These are phyloP conservation scores for Alternaria solani DNA, from an alignment of 2,329 filamentous ascomycete species.

Conservation along the genomic window DNA sequence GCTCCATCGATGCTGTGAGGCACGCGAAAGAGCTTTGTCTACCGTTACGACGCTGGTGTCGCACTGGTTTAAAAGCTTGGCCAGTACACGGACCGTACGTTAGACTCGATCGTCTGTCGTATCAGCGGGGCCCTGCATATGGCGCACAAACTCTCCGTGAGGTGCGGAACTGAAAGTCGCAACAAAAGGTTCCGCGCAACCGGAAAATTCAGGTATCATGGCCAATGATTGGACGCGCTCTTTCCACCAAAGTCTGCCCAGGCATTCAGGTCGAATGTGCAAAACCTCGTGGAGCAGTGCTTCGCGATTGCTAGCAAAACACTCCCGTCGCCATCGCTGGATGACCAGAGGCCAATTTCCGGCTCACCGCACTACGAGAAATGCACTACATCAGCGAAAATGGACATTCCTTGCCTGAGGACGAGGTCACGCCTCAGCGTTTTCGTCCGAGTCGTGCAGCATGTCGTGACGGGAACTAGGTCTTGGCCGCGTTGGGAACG, in stretches of 20 bases:
- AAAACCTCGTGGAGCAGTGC: not conserved
- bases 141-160: slow-evolving; percentile 3
- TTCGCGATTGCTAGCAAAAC: not conserved
- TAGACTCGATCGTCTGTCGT: slow-evolving; percentile 10
- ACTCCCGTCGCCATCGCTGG: not conserved
- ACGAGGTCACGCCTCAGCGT: not conserved
- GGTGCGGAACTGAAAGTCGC: not conserved
- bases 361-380: not conserved
- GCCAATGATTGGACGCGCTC: not conserved
- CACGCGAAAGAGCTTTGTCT: slow-evolving; percentile 5
- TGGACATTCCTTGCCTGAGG: not conserved
- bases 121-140: slow-evolving; percentile 4
- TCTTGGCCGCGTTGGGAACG: not conserved
- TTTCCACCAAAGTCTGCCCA: not conserved
- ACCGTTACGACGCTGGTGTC: slow-evolving; percentile 6
- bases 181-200: not conserved
- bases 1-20: slow-evolving; percentile 3
- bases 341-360: not conserved
- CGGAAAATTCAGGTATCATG: not conserved
- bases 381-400: not conserved
- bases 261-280: not conserved
- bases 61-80: slow-evolving; percentile 2
- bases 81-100: slow-evolving; percentile 2
- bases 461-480: slow-evolving; percentile 4
- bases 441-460: slow-evolving; percentile 7